Conservation (phyloP, 305 asterid genomes). For the Solanum hybrid region DNA sequence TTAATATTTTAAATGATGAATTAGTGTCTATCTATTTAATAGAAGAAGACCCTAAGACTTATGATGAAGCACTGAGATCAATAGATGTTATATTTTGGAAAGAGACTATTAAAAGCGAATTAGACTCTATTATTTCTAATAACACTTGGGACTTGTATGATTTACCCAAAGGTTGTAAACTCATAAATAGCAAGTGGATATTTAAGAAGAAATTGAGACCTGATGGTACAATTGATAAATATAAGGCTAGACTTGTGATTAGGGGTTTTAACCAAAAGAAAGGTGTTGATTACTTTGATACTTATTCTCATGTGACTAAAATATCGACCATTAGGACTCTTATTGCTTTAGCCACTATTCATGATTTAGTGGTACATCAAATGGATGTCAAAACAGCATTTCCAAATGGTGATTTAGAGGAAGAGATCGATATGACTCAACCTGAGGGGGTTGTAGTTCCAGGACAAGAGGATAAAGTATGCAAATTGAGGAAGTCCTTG, state of each 20-base stretch:
- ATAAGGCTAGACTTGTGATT: background rate
- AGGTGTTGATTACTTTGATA: background rate
- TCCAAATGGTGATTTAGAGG: background rate
- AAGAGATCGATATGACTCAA: background rate
- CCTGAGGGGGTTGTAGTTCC: background rate
- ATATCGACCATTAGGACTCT: background rate
- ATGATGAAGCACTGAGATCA: background rate
- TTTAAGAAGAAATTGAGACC: background rate
- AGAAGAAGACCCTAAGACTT: background rate
- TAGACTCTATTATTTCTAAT: too few relatives aligned
- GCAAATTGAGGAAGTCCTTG: background rate
- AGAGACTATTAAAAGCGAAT: background rate
- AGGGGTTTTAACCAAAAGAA: background rate
- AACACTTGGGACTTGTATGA: background rate
- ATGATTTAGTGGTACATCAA: background rate
- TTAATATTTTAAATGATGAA: too few relatives aligned
- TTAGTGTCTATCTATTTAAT: background rate
- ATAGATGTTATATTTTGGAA: background rate
- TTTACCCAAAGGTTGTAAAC: background rate
- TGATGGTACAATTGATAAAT: background rate
- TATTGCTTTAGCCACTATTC: background rate
- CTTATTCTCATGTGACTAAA: background rate
- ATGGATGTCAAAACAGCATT: background rate
- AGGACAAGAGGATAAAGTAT: background rate
- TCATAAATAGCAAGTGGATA: background rate